Base-by-base conservation (phyloP, 1,139 yeast species). In the Yamadazyma membranifaciens region DNA sequence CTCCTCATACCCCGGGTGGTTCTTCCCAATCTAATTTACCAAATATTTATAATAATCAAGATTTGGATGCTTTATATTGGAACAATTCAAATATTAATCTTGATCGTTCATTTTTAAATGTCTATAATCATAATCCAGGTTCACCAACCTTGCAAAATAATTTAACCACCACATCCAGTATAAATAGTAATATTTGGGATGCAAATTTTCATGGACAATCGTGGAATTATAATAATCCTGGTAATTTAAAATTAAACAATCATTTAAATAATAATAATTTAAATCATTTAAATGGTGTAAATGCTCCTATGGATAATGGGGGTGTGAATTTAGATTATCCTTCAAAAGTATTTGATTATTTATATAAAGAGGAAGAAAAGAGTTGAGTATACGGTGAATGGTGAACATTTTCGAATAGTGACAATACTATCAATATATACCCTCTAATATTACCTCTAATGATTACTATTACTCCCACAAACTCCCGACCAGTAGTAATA, bases 151-250 rank as follows among this genome's bases (percentile, higher is more conserved):
- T 40, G 26, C 9, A 32, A 5, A 40, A 40, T 13, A 34, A 34
- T 26, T 36, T 40, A 25, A 20, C 37, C 7, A 22, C 37, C 3
- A 25, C 40, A 5, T 25, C 43, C 9, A 37, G 43, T 22, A 32
- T 40, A 9, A 37, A 37, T 31, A 20, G 31, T 11, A 40, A 40
- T 26, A 40, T 40, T 37, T 40, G 43, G 43, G 43, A 40, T 31
- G 40, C 43, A 12, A 40, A 37, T 31, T 37, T 40, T 20, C 32
- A 40, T 33, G 26, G 34, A 10, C 34, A 36, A 20, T 34, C 34
- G 5, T 36, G 38, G 38, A 24, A 29, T 24, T 24, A 36, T 15
- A 20, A 13, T n/a, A 30, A 24, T 25, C 30, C 38, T 2, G 32
- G 33, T 4, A 35, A 35, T 35, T 17, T 35, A 12, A 20, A 20